phyloP scores from a whole-genome alignment of 306 rosid genomes.

The Sphenostylis stenocarpa region DNA sequence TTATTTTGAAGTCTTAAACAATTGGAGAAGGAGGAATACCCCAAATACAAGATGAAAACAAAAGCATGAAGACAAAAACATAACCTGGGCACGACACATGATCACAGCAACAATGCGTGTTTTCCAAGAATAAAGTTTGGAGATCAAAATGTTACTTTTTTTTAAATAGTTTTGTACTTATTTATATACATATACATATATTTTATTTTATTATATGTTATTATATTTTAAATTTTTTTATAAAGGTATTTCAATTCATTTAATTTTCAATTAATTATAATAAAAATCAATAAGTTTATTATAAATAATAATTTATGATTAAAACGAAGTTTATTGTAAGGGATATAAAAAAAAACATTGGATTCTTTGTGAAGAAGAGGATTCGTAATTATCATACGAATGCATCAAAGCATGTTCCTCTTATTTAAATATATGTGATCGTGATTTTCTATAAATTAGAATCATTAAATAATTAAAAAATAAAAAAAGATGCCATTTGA shows the following conservation, averaged over 20 bases:
- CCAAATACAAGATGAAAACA: constrained; percentile 28
- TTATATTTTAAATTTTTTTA: no score
- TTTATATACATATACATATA: not conserved
- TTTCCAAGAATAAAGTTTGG: not conserved
- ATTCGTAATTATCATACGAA: constrained; percentile 29
- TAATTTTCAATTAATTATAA: no score
- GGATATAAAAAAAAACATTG: no score
- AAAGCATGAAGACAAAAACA: constrained; percentile 31
- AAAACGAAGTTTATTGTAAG: no score
- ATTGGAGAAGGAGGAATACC: constrained; percentile 22
- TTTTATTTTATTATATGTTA: no score
- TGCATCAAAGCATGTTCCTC: constrained; percentile 22
- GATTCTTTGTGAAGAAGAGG: constrained; percentile 50
- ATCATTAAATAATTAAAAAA: not conserved
- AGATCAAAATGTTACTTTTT: no score
- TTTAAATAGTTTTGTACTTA: not conserved
- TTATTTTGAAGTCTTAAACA: not conserved
- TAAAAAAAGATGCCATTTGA: constrained; percentile 43
- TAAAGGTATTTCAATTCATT: no score
- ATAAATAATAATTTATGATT: no score
- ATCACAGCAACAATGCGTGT: constrained; percentile 25
- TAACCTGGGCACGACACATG: constrained; percentile 36
- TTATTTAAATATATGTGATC: constrained; percentile 27
- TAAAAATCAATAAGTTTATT: no score
- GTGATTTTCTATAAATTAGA: constrained; percentile 36